phyloP scores from a whole-genome alignment of 140 eudicot species.

The Flaveria floridana region DNA sequence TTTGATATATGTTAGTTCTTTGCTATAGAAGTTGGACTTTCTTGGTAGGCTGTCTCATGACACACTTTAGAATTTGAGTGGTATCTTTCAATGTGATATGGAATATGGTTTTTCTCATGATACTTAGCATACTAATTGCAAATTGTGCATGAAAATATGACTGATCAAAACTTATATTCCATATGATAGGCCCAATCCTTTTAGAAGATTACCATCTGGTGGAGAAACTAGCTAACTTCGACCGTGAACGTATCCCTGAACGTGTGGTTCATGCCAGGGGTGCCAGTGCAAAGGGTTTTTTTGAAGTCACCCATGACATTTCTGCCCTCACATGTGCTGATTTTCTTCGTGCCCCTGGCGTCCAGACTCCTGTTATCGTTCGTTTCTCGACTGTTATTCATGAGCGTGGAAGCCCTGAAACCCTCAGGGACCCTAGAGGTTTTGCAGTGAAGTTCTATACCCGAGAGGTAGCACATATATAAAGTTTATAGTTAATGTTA shows the following conservation, averaged over 20 bases:
- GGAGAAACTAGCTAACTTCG: slow-evolving; percentile 73
- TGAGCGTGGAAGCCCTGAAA: slow-evolving; percentile 94
- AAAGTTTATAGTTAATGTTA: neutral
- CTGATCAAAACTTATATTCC: slow-evolving; percentile 1
- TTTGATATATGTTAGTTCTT: neutral
- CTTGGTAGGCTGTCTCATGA: slow-evolving; percentile 4
- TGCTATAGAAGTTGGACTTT: slow-evolving; percentile 4
- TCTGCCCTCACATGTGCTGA: slow-evolving; percentile 88
- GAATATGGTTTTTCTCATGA: neutral
- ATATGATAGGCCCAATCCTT: slow-evolving; percentile 61
- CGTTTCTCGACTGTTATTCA: slow-evolving; percentile 95
- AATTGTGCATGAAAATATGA: neutral
- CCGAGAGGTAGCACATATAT: slow-evolving; percentile 58
- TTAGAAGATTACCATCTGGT: slow-evolving; percentile 73
- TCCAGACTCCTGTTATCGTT: slow-evolving; percentile 88
- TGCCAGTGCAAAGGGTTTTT: slow-evolving; percentile 96
- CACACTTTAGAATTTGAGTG: neutral
- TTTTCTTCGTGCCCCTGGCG: slow-evolving; percentile 96
- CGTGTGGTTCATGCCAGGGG: slow-evolving; percentile 97
- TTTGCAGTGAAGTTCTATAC: slow-evolving; percentile 93
- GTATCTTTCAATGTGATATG: neutral
- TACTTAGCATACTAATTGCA: slow-evolving; percentile 13
- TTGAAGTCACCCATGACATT: slow-evolving; percentile 93
- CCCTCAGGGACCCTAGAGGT: slow-evolving; percentile 89
- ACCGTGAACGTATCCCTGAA: slow-evolving; percentile 76